Evolutionary conservation across 306 rosid genomes (phyloP).

Genomic region (Cicer chorassanicum): DNA sequence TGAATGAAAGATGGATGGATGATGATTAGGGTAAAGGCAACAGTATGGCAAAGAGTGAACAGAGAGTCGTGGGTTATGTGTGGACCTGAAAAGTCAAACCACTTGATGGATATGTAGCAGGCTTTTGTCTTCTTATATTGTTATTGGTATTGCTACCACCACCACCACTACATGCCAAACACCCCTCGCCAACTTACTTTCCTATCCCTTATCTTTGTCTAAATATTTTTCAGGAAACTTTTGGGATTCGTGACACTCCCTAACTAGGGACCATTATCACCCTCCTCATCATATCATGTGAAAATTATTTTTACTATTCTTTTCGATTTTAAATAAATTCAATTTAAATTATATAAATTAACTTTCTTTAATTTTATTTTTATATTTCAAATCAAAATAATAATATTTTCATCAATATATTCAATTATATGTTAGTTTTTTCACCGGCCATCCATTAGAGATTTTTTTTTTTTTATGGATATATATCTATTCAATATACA

Average conservation of each 20-base stretch:
- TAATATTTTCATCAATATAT: no score
- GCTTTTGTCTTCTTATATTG: slow-evolving; percentile 42
- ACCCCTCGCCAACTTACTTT: slow-evolving; percentile 61
- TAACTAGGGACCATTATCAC: slow-evolving; percentile 7
- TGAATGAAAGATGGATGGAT: background rate
- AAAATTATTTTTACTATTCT: no score
- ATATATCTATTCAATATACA: no score
- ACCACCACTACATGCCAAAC: slow-evolving; percentile 46
- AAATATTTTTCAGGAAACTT: slow-evolving; percentile 41
- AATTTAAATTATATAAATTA: no score
- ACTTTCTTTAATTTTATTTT: no score
- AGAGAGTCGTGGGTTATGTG: slow-evolving; percentile 11
- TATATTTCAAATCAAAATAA: no score
- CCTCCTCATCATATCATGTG: slow-evolving; percentile 16
- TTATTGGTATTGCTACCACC: background rate
- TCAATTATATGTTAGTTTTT: no score
- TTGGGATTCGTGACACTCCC: slow-evolving; percentile 49
- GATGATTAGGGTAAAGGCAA: no score
- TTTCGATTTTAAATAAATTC: no score
- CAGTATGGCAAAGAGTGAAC: background rate
- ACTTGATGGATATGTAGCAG: slow-evolving; percentile 23
- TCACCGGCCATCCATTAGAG: no score
- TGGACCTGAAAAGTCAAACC: slow-evolving; percentile 43
- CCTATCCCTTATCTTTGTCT: slow-evolving; percentile 43
- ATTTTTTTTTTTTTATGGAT: no score